Conservation (phyloP, 2,329 filamentous ascomycete species). For the Aureobasidium lini region DNA sequence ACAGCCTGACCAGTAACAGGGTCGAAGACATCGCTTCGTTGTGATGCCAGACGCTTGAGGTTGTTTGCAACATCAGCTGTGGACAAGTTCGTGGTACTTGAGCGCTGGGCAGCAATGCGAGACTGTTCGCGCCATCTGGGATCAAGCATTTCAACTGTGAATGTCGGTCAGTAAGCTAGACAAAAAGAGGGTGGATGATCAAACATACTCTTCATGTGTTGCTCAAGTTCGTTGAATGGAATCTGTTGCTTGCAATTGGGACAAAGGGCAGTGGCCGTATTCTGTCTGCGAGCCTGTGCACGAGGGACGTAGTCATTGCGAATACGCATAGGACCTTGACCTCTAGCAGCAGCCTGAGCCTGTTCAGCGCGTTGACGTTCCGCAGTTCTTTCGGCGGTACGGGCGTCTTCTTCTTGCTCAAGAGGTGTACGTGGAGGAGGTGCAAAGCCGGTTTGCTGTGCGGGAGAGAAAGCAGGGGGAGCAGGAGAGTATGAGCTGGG, state of each 20-base stretch:
- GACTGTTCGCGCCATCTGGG: conserved; percentile 95
- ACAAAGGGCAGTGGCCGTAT: conserved; percentile 65
- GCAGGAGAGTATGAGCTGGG: conserved; percentile 22
- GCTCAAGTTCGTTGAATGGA: conserved; percentile 76
- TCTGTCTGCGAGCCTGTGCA: conserved; percentile 63
- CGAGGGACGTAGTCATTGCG: conserved; percentile 87
- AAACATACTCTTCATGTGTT: conserved; percentile 75
- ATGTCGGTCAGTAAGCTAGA: neutral
- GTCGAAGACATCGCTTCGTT: conserved; percentile 83
- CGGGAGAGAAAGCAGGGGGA: conserved; percentile 15
- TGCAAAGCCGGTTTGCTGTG: conserved; percentile 14
- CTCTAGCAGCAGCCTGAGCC: conserved; percentile 61
- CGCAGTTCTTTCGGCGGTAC: conserved; percentile 24
- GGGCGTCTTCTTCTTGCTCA: conserved; percentile 31
- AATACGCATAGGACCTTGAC: conserved; percentile 72
- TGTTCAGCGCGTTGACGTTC: conserved; percentile 61
- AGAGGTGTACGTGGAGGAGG: conserved; percentile 21
- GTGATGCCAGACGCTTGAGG: conserved; percentile 85
- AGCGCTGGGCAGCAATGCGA: conserved; percentile 77
- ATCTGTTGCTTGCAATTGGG: conserved; percentile 91
- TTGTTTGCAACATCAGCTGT: conserved; percentile 87
- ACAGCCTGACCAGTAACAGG: conserved; percentile 58
- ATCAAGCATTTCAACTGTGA: conserved; percentile 72
- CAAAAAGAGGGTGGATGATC: conserved; percentile 27
- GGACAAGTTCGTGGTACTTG: conserved; percentile 76